These are phyloP conservation scores for Cladosporium sp. DNA, from an alignment of 2,329 filamentous ascomycete genomes.

Conservation along the genomic window DNA sequence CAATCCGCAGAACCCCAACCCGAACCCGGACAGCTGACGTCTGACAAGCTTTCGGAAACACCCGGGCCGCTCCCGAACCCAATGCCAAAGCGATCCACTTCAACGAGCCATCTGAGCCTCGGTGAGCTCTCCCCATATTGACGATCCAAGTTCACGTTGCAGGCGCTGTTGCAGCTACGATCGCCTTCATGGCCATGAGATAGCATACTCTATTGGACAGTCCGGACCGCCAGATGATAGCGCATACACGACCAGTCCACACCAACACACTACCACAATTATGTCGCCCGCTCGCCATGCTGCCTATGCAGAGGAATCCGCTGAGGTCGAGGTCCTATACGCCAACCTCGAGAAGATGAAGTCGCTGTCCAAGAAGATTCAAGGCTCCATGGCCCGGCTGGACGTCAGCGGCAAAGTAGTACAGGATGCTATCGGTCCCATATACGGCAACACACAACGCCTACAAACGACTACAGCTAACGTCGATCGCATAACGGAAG, in stretches of 20 bases:
- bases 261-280: neutral
- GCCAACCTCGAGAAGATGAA: conserved; percentile 86
- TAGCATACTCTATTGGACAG: neutral
- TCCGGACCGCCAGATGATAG: neutral
- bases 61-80: neutral
- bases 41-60: neutral
- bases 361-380: conserved; percentile 91
- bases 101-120: neutral
- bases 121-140: neutral
- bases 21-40: neutral
- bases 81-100: neutral
- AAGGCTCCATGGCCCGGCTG: conserved; percentile 78
- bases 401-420: conserved; percentile 89
- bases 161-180: neutral
- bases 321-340: conserved; percentile 66
- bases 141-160: neutral
- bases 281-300: conserved; percentile 49
- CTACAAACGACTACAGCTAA: conserved; percentile 87
- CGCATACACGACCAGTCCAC: neutral
- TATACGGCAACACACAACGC: conserved; percentile 87
- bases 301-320: conserved; percentile 65
- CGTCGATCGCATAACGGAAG: conserved; percentile 79
- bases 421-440: conserved; percentile 85
- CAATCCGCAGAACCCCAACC: neutral
- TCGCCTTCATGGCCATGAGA: neutral